A percentile compares a stretch with the other conserved stretches of the same genome.
These are phyloP conservation scores for Glaciozyma martinii DNA, from an alignment of 768 basidiomycete genomes.

Conservation along the genomic window DNA sequence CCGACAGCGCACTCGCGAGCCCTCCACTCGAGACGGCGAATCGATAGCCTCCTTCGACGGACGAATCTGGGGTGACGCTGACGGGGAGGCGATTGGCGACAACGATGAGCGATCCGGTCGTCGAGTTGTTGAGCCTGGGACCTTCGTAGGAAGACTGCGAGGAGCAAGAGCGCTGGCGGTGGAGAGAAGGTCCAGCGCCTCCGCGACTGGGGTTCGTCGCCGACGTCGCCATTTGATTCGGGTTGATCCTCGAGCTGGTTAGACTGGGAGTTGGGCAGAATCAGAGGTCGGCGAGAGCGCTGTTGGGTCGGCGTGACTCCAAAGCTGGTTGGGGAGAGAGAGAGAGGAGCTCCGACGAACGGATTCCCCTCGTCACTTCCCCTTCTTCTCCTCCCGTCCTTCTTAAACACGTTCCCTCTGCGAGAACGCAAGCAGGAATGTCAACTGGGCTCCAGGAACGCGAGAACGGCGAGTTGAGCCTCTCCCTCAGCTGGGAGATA, in stretches of 20 bases:
- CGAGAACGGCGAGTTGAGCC: conserved; percentile 25
- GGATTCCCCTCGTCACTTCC: too few relatives aligned
- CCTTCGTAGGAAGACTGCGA: conserved; percentile 19
- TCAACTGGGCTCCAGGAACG: conserved; percentile 26
- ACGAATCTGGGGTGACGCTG: conserved; percentile 12
- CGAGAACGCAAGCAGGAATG: conserved; percentile 4
- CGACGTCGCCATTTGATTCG: too few relatives aligned
- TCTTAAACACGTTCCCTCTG: too few relatives aligned
- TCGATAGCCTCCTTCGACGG: conserved; percentile 24
- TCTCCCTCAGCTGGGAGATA: background rate
- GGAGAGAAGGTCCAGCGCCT: background rate
- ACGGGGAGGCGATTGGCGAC: conserved; percentile 32
- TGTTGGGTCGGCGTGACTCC: too few relatives aligned
- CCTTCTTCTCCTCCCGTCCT: too few relatives aligned
- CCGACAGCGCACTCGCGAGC: conserved; percentile 89
- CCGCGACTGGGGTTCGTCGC: too few relatives aligned
- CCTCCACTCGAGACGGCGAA: conserved; percentile 57
- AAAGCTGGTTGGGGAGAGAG: too few relatives aligned
- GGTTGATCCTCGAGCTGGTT: too few relatives aligned
- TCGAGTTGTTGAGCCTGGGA: conserved; percentile 11
- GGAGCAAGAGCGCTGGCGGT: conserved; percentile 17
- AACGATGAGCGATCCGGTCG: conserved; percentile 33
- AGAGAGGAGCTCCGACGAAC: too few relatives aligned
- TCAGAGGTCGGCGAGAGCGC: too few relatives aligned
- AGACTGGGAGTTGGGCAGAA: too few relatives aligned